Conservation (phyloP, 169 alveolate genomes). For the Fabrea salina region DNA sequence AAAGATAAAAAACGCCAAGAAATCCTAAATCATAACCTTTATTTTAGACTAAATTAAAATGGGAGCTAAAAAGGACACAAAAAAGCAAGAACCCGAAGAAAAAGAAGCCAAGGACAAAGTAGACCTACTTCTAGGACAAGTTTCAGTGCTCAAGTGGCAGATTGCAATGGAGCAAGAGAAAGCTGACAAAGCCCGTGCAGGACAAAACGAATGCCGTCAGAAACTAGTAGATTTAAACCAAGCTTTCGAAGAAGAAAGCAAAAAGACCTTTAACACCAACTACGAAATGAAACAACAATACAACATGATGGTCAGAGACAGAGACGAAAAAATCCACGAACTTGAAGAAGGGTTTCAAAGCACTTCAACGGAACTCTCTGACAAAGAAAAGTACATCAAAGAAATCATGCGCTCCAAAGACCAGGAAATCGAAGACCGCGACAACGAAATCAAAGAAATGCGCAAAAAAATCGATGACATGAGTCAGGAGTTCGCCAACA, state of each 20-base stretch:
- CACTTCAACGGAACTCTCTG: not conserved
- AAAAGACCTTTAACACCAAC: not conserved
- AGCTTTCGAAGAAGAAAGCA: slow-evolving; percentile 8
- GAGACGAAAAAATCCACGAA: not conserved
- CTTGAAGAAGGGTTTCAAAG: not conserved
- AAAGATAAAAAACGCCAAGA: too few relatives aligned
- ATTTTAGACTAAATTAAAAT: too few relatives aligned
- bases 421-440: not conserved
- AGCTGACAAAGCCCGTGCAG: slow-evolving; percentile 22
- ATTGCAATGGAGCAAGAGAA: slow-evolving; percentile 21
- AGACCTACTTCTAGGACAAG: not conserved
- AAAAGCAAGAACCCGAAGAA: slow-evolving; percentile 10
- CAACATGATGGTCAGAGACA: slow-evolving; percentile 2
- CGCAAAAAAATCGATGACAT: slow-evolving; percentile 16
- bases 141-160: not conserved
- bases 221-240: not conserved
- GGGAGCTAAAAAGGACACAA: slow-evolving; percentile 6
- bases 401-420: not conserved
- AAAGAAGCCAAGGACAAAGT: not conserved
- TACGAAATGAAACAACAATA: slow-evolving; percentile 20
- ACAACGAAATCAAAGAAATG: slow-evolving; percentile 18
- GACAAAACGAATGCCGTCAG: slow-evolving; percentile 18
- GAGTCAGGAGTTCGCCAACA: slow-evolving; percentile 19
- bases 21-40: too few relatives aligned
- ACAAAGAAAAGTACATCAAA: slow-evolving; percentile 1